Evolutionary conservation across 2,329 filamentous ascomycete species (phyloP).

Genomic region (Aspergillus quadrilineatus): DNA sequence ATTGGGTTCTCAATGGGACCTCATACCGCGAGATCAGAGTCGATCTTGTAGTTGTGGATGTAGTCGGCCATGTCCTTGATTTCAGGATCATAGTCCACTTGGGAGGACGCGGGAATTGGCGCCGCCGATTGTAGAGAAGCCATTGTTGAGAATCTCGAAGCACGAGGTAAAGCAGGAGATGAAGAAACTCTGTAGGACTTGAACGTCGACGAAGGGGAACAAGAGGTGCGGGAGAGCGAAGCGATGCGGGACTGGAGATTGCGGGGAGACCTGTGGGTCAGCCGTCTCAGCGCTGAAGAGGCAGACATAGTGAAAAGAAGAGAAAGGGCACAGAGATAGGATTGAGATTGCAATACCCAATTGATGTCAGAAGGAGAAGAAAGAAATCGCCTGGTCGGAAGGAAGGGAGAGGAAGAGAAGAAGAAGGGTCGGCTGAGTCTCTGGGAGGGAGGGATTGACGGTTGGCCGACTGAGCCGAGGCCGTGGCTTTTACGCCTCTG

Average conservation of each 20-base stretch:
- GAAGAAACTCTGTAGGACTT: constrained; percentile 17
- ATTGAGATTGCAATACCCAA: constrained; percentile 20
- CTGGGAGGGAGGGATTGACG: not conserved
- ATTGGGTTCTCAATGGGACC: not conserved
- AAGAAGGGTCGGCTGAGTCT: constrained; percentile 5
- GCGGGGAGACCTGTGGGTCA: constrained; percentile 43
- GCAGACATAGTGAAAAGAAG: constrained; percentile 36
- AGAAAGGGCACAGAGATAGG: constrained; percentile 5
- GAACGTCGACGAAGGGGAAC: constrained; percentile 20
- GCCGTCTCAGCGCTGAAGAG: constrained; percentile 42
- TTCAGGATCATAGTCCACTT: constrained; percentile 77
- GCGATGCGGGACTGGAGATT: constrained; percentile 51
- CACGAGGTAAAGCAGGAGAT: constrained; percentile 23
- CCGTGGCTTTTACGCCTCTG: constrained; percentile 4
- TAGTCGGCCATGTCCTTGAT: constrained; percentile 94
- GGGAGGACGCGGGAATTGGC: constrained; percentile 33
- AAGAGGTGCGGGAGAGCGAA: constrained; percentile 35
- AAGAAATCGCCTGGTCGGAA: constrained; percentile 22
- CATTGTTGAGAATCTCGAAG: constrained; percentile 45
- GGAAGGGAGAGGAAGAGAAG: constrained; percentile 9
- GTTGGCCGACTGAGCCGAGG: constrained; percentile 15
- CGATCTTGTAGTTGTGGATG: constrained; percentile 85
- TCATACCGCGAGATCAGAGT: constrained; percentile 89
- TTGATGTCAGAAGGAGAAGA: constrained; percentile 12
- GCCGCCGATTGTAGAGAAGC: constrained; percentile 40